These are phyloP conservation scores for Suhomyces sp. DNA, from an alignment of 805 yeast genomes.

Conservation along the genomic window DNA sequence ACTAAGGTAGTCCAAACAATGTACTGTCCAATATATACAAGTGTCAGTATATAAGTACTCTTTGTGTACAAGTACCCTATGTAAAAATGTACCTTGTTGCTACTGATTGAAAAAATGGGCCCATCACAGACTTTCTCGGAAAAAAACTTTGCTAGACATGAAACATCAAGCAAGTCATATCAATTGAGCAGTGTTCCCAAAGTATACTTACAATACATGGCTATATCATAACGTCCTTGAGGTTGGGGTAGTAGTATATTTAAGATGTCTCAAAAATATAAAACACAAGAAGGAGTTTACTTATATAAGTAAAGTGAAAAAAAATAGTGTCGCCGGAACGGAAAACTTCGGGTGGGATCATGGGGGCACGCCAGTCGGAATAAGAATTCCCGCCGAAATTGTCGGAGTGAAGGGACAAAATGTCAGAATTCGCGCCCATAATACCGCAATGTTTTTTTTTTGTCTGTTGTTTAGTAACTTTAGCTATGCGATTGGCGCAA, in stretches of 20 bases:
- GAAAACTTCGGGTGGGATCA: conserved; percentile 4
- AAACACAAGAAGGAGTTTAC: neutral
- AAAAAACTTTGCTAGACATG: neutral
- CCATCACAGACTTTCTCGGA: neutral
- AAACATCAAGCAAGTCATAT: neutral
- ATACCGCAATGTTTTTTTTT: neutral
- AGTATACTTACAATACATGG: conserved; percentile 9
- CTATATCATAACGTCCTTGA: conserved; percentile 8
- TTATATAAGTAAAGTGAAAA: neutral
- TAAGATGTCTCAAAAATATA: neutral
- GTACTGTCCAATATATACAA: no score
- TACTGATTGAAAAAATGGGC: neutral
- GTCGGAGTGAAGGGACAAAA: neutral
- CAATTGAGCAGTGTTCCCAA: neutral
- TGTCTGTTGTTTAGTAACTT: neutral
- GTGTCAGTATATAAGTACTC: no score
- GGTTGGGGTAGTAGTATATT: neutral
- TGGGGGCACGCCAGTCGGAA: neutral
- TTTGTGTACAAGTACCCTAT: no score
- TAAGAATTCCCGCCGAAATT: neutral
- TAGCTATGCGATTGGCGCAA: neutral
- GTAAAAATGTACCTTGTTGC: neutral
- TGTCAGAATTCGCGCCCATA: neutral
- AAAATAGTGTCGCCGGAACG: neutral
- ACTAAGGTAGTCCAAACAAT: no score